Evolutionary conservation across 352 stramenopile genomes (phyloP), one percentile per base, ranked within the genome.

Genomic region (Globisporangium nagaii): DNA sequence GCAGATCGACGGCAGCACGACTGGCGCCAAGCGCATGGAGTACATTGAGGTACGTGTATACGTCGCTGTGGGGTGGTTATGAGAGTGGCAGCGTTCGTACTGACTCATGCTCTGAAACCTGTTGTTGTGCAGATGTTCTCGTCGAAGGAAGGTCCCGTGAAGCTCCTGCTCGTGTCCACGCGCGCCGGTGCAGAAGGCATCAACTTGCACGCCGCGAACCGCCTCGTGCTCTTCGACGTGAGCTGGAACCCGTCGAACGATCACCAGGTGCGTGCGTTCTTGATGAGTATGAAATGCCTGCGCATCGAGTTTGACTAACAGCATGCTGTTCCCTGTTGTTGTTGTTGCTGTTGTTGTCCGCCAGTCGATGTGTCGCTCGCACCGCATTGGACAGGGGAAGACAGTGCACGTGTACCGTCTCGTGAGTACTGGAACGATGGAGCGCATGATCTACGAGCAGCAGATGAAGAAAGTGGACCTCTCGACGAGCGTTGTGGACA

Each of bases 161-260:
- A 90, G 53, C 58, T 93, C 13, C 62, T 93, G 25, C 64, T 93
- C 12, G 75, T 93, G 25, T 93, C 84, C 6, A 93, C 84, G 12
- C 76, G 79, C 25, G 84, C 84, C 48, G 84, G 84, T n/a, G 84
- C 80, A 15, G 84, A 93, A 63, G 88, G 88, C 19, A 90, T 96
- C 48, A 96, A 96, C 62, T 53, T 96, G 41, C 78, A 93, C 60
- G 85, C 82, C n/a, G 88, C 76, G 2, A 96, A 95, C 57, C 86
- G 88, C 4, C 74, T 96, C n/a, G 82, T 96, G 32, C 59, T 96
- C 7, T 96, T 95, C 46, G 88, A 96, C 44, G 85, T 94, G 44
- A 95, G 86, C 62, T 96, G 88, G 88, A 96, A 96, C 58, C 88
- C 88, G 30, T 95, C 83, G 3, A 88, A 94, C 36, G 88, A 96